Conservation (phyloP, 306 rosid species). For the Quercus alba region DNA sequence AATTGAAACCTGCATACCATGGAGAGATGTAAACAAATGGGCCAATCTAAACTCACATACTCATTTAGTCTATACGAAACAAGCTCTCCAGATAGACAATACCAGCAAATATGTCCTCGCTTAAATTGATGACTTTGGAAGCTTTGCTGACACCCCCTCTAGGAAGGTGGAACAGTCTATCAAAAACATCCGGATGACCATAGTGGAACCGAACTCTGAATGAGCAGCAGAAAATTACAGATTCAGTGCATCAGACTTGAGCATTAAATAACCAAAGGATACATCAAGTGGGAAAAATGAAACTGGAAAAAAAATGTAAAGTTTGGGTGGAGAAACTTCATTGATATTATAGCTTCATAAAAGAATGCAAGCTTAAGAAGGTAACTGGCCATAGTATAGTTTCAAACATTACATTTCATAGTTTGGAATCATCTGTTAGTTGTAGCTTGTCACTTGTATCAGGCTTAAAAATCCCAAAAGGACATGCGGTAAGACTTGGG, state of each 20-base stretch:
- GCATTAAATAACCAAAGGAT: neutral
- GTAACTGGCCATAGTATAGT: neutral
- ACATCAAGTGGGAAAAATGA: neutral
- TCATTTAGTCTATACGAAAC: neutral
- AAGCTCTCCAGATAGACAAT: constrained; percentile 12
- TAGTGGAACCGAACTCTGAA: constrained; percentile 97
- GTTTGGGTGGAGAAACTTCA: neutral
- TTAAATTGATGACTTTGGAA: constrained; percentile 84
- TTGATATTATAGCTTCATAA: neutral
- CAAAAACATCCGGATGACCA: constrained; percentile 98
- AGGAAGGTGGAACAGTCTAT: constrained; percentile 89
- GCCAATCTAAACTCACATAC: neutral
- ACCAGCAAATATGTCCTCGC: constrained; percentile 99
- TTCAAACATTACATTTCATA: neutral
- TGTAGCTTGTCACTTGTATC: neutral
- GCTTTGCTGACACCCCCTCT: constrained; percentile 99
- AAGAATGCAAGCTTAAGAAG: neutral
- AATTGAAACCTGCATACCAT: constrained; percentile 71
- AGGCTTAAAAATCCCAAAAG: neutral
- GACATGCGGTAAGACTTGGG: neutral
- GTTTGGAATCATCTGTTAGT: neutral
- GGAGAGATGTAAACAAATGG: neutral
- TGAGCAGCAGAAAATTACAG: constrained; percentile 28
- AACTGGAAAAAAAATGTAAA: neutral
- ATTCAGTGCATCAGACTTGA: constrained; percentile 8